Base-by-base conservation (phyloP, 2,329 filamentous ascomycete species). In the Pyricularia grisea region DNA sequence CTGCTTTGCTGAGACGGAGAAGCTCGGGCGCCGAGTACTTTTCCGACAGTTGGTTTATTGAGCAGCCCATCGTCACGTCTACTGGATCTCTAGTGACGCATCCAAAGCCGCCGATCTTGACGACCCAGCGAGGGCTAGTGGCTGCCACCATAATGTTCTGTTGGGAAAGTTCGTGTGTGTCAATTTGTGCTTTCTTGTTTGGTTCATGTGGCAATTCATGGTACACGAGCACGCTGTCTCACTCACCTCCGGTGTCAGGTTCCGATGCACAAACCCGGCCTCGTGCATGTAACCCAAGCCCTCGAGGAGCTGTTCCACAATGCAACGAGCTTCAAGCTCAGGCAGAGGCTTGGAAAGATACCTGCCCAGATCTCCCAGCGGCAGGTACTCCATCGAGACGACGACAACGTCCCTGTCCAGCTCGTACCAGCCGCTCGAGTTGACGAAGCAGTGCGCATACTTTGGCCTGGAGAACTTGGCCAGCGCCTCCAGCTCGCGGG, bases 91-190 rank as follows among this genome's bases (percentile, higher is more conserved):
- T 71, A 33, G 74, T 74, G 68, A 72, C 74, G 36, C 74, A 73
- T 0, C 75, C 74, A 55, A 76, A 75, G 67, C 76, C 74, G 12
- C 72, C 71, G 17, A 76, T 75, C 68, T 76, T 76, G 27, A 76
- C 74, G 28, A 71, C 73, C 75, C 74, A 76, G 0, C 67, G 31
- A 0, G 75, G 74, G 5, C 63, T 58, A 12, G 4, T 11, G 3
- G 65, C 66, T 2, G 71, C 70, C 0, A 76, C 72, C 66, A 76
- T 70, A 64, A 76, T 74, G 67, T 76, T 76, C 75, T 76, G 23
- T 67, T 12, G n/a, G n/a, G 14, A 6, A 3, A 27, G 4, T 58
- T 25, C 20, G 1, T 25, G 2, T 2, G 25, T 27, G n/a, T 61
- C 23, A 61, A 23, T 12, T 5, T 14, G 58, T 17, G 23, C 17